A percentile compares a stretch with the other conserved stretches of the same genome.
Evolutionary conservation across 768 basidiomycete species (phyloP).

Genomic region (Mycena pura): DNA sequence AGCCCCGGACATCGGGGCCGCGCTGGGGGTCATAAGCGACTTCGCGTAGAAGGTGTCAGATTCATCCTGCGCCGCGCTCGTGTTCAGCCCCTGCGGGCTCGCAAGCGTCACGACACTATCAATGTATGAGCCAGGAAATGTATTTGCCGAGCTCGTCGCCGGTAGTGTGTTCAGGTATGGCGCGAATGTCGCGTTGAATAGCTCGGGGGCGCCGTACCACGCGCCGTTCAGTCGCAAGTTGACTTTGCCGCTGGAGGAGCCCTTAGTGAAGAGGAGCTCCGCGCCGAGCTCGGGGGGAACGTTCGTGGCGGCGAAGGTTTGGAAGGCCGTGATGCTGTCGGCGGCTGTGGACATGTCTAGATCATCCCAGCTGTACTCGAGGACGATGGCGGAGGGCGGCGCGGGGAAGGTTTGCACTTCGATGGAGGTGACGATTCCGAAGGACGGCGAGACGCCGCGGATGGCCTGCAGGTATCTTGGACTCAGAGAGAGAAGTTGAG

Average conservation of each 20-base stretch:
- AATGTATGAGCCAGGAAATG: slow-evolving; percentile 40
- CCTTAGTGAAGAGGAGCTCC: slow-evolving; percentile 40
- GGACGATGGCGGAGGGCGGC: slow-evolving; percentile 45
- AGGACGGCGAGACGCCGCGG: slow-evolving; percentile 46
- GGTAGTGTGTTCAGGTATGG: slow-evolving; percentile 41
- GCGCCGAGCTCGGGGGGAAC: slow-evolving; percentile 42
- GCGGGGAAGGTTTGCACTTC: slow-evolving; percentile 45
- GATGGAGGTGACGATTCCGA: slow-evolving; percentile 49
- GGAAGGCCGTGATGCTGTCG: slow-evolving; percentile 37
- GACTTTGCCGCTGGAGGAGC: slow-evolving; percentile 37
- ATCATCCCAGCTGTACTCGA: slow-evolving; percentile 42
- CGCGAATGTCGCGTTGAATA: slow-evolving; percentile 35
- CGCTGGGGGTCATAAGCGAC: slow-evolving; percentile 46
- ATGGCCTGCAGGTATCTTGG: slow-evolving; percentile 37
- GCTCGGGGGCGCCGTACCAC: slow-evolving; percentile 41
- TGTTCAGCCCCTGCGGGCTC: slow-evolving; percentile 37
- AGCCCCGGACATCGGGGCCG: slow-evolving; percentile 36
- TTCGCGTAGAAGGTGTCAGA: slow-evolving; percentile 52
- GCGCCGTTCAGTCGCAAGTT: slow-evolving; percentile 41
- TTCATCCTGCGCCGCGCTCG: slow-evolving; percentile 33
- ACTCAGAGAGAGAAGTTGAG: not conserved
- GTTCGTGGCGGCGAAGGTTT: slow-evolving; percentile 39
- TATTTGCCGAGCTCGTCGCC: slow-evolving; percentile 25
- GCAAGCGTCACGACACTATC: slow-evolving; percentile 37
- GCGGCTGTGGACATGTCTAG: slow-evolving; percentile 40